Conservation (phyloP, 1,284 basidiomycete species). For the Ceratorhiza oryzae-sativae region DNA sequence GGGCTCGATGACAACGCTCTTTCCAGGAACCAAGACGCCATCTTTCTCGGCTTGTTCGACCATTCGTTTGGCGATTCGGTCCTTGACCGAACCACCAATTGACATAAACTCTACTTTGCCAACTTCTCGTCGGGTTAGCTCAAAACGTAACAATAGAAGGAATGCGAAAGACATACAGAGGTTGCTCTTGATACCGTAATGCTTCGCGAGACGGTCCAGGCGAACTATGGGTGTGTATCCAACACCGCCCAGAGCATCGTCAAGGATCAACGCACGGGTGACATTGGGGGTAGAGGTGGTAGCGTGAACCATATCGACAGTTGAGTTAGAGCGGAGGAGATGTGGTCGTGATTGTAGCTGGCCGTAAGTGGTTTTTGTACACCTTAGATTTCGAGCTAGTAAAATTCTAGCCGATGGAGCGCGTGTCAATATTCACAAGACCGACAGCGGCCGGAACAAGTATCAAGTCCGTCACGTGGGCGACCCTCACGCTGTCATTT, state of each 20-base stretch:
- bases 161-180: constrained; percentile 65
- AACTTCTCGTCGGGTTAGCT: constrained; percentile 57
- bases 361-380: background rate
- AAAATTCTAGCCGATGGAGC: background rate
- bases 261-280: constrained; percentile 58
- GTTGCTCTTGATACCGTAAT: constrained; percentile 87
- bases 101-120: constrained; percentile 93
- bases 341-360: background rate
- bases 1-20: constrained; percentile 93
- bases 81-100: constrained; percentile 93
- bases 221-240: constrained; percentile 92
- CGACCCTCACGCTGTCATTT: constrained; percentile 1
- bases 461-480: background rate
- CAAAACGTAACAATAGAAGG: constrained; percentile 6
- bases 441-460: constrained; percentile 1
- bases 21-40: constrained; percentile 80
- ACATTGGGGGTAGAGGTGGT: background rate
- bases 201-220: constrained; percentile 78
- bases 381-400: background rate
- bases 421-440: background rate
- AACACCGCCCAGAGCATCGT: constrained; percentile 77
- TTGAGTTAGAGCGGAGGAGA: background rate
- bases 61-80: constrained; percentile 97
- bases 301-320: background rate
- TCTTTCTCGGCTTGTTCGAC: constrained; percentile 89